Percentiles rank a stretch among this genome's conserved stretches.
Conservation (phyloP, 176 grass and related monocot genomes). For the Ensete ventricosum region DNA sequence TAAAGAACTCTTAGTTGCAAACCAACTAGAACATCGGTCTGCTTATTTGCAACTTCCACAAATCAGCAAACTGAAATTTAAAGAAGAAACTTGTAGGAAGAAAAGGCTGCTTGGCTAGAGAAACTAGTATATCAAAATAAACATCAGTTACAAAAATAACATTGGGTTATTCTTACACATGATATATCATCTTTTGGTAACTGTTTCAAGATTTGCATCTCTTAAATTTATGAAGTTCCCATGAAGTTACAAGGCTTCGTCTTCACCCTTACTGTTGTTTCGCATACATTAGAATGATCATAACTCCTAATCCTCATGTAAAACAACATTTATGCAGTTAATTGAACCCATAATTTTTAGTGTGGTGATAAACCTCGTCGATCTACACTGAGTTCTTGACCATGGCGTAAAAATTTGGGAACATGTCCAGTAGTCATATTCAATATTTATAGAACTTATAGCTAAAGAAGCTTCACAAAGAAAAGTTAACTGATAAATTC, state of each 20-base stretch:
- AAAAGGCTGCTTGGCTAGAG: no score
- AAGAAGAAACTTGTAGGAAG: no score
- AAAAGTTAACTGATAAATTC: no score
- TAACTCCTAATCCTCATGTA: neutral
- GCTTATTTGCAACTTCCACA: neutral
- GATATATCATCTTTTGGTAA: no score
- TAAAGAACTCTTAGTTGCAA: neutral
- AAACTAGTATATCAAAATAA: no score
- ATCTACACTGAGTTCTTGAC: neutral
- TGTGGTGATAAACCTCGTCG: neutral
- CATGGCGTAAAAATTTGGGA: neutral
- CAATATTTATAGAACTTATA: neutral
- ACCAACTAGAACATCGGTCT: neutral
- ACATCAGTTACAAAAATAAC: no score
- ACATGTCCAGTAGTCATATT: neutral
- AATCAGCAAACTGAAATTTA: neutral
- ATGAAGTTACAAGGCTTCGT: neutral
- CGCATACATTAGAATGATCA: neutral
- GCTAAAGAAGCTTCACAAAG: neutral
- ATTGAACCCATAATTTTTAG: neutral
- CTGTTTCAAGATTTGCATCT: no score
- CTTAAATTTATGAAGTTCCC: no score
- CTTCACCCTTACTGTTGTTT: neutral
- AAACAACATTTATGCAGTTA: neutral
- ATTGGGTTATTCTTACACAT: no score